Base-by-base conservation (phyloP, 306 rosid species). In the Sphenostylis stenocarpa region DNA sequence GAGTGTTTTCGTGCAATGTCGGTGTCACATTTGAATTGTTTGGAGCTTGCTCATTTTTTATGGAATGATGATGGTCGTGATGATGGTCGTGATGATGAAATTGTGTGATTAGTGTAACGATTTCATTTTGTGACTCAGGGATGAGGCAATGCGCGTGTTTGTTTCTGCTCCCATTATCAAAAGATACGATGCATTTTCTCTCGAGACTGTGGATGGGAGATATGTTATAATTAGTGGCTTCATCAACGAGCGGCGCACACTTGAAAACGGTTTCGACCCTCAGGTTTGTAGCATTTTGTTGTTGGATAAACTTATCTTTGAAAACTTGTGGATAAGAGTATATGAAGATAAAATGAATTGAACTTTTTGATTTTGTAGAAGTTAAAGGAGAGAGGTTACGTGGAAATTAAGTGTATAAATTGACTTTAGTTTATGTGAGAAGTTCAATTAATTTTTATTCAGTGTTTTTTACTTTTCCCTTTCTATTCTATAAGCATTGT, bases 121-220 rank as follows among this genome's bases (percentile, higher is more conserved):
- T 31, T 74, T 16, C 0, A 5, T 80, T 39, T 70, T 55, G 72
- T 60, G 65, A 17, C 61, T 69, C 48, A 93, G 98, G 84, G 31
- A 77, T 67, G 81, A 65, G 76, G 87, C 92, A 2, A 7, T 80
- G 76, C 87, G 91, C 7, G 67, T 82, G 48, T 91, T 94, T 58
- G 67, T 84, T 47, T 90, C 98, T 10, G 92, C 94, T 19, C 89
- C 98, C 12, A 75, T 91, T 61, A 16, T 55, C 58, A 84, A 81
- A 79, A 84, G 89, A 58, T 64, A 81, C 45, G 93, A 89, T 72
- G 19, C 75, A 36, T 79, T 81, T 80, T 86, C 88, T 14, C 73
- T 91, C 6, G 92, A 87, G 91, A 93, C 97, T 0, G 86, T 73
- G 1, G 98, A 93, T 82, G 96, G 89, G 36, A 44, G 80, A 16